These are phyloP conservation scores for Bremia lactucae DNA, from an alignment of 352 stramenopile genomes.

Conservation along the genomic window DNA sequence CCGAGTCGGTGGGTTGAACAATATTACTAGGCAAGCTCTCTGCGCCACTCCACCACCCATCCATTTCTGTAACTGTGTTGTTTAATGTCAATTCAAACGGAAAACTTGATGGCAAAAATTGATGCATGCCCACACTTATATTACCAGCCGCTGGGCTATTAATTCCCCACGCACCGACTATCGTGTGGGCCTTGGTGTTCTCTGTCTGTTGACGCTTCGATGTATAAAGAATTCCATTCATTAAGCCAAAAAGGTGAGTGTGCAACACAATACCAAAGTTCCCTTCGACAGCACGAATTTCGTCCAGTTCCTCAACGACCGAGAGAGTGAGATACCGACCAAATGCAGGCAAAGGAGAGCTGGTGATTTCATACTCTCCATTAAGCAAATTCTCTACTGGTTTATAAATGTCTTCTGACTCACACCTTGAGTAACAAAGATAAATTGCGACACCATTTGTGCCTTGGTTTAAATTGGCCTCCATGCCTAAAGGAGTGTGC, in stretches of 20 bases:
- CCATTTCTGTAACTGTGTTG: conserved; percentile 35
- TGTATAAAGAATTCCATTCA: conserved; percentile 46
- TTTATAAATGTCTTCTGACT: conserved; percentile 35
- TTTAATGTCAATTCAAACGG: conserved; percentile 60
- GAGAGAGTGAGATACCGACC: conserved; percentile 50
- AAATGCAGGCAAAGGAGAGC: conserved; percentile 25
- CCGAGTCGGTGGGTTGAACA: conserved; percentile 9
- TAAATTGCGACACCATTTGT: conserved; percentile 66
- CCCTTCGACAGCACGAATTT: conserved; percentile 41
- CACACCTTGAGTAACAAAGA: conserved; percentile 57
- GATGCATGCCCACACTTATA: conserved; percentile 34
- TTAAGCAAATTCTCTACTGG: conserved; percentile 60
- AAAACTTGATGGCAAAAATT: conserved; percentile 53
- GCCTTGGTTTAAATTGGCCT: conserved; percentile 78
- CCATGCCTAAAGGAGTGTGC: conserved; percentile 80
- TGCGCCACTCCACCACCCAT: conserved; percentile 66
- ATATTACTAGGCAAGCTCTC: conserved; percentile 22
- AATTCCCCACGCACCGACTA: conserved; percentile 59
- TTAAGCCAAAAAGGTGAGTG: conserved; percentile 37
- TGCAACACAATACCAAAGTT: conserved; percentile 72
- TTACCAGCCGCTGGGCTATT: conserved; percentile 24
- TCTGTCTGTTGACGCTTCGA: conserved; percentile 15
- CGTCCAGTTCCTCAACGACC: conserved; percentile 40
- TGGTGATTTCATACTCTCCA: conserved; percentile 69
- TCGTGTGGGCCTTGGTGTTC: conserved; percentile 18